Evolutionary conservation across 495 filamentous ascomycete genomes (phyloP).

Genomic region (Aspergillus carlsbadensis): DNA sequence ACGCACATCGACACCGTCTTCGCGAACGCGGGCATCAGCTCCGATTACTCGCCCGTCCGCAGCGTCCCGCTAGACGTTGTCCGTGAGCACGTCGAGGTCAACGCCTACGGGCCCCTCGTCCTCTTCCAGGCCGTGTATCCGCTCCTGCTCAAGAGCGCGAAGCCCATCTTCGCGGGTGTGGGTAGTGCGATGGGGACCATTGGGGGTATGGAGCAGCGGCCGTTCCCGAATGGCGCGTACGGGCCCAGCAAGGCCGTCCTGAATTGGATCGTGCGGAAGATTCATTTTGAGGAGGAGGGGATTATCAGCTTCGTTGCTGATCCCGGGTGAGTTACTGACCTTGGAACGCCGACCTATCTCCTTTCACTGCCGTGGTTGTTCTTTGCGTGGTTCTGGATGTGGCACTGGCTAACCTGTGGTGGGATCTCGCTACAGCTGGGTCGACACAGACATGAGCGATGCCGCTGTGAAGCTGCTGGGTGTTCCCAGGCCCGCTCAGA

Average conservation of each 20-base stretch:
- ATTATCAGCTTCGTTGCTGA: background rate
- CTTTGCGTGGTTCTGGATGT: too few species aligned
- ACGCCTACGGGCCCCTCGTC: background rate
- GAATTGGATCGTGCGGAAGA: background rate
- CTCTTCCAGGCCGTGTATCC: conserved; percentile 2
- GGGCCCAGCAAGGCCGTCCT: background rate
- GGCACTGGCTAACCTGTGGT: too few species aligned
- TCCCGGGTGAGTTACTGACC: background rate
- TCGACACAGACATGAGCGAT: background rate
- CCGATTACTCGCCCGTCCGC: background rate
- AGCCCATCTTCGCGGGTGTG: background rate
- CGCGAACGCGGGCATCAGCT: conserved; percentile 3
- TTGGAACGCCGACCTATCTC: too few species aligned
- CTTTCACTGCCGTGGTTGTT: too few species aligned
- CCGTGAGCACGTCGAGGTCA: background rate
- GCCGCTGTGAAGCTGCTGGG: background rate
- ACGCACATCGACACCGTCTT: background rate
- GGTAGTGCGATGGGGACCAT: background rate
- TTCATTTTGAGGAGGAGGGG: background rate
- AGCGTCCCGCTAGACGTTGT: background rate
- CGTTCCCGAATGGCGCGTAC: background rate
- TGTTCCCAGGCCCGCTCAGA: background rate
- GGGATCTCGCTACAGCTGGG: background rate
- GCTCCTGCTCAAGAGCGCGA: background rate
- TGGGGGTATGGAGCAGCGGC: background rate